These are phyloP conservation scores for Lagenidium giganteum DNA, from an alignment of 352 stramenopile genomes.

Conservation along the genomic window DNA sequence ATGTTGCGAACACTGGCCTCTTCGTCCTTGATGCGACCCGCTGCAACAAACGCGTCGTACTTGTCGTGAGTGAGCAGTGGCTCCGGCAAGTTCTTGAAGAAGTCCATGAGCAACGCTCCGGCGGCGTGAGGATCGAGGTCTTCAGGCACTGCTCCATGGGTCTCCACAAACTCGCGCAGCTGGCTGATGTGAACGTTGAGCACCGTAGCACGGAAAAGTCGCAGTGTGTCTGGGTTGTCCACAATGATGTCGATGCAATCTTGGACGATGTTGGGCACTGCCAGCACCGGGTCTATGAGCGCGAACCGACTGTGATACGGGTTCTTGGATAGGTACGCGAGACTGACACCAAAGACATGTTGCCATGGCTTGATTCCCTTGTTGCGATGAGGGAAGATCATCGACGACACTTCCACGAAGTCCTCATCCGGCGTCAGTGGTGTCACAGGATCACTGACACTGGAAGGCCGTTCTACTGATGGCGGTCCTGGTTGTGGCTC, in stretches of 20 bases:
- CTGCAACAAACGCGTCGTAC: slow-evolving; percentile 63
- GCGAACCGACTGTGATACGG: slow-evolving; percentile 63
- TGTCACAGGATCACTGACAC: too few relatives aligned
- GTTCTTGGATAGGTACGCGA: slow-evolving; percentile 54
- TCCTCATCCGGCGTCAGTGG: slow-evolving; percentile 8
- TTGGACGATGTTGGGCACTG: slow-evolving; percentile 53
- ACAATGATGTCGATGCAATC: slow-evolving; percentile 56
- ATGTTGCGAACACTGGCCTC: slow-evolving; percentile 59
- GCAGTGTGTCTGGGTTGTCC: slow-evolving; percentile 38
- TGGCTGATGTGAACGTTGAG: slow-evolving; percentile 50
- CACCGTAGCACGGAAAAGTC: slow-evolving; percentile 63
- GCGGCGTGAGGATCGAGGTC: slow-evolving; percentile 47
- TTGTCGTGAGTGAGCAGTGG: slow-evolving; percentile 58
- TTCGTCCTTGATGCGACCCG: slow-evolving; percentile 46
- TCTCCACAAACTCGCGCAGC: slow-evolving; percentile 57
- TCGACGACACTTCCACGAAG: slow-evolving; percentile 26
- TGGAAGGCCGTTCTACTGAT: background rate
- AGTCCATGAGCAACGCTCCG: slow-evolving; percentile 54
- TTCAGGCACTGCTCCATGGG: slow-evolving; percentile 35
- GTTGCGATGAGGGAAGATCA: slow-evolving; percentile 39
- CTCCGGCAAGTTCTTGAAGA: slow-evolving; percentile 55
- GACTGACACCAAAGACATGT: slow-evolving; percentile 55
- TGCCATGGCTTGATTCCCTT: slow-evolving; percentile 67
- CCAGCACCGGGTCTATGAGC: slow-evolving; percentile 50
- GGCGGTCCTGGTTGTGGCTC: slow-evolving; percentile 2